Conservation (phyloP, 2,329 filamentous ascomycete genomes). For the Ophiostoma novo-ulmi region DNA sequence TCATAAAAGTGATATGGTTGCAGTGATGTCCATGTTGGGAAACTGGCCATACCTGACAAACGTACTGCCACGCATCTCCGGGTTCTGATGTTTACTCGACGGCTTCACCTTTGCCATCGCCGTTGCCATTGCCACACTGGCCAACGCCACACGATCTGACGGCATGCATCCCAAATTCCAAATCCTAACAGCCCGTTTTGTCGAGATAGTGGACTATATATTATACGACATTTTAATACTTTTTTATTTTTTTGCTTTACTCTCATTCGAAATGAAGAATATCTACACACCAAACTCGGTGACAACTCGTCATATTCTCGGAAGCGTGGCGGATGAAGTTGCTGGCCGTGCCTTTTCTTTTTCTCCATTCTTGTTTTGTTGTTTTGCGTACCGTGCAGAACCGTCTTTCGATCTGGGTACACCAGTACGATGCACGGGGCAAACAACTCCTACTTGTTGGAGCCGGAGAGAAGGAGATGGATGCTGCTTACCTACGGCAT, state of each 20-base stretch:
- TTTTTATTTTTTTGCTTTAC: too few relatives aligned
- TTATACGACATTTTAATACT: too few relatives aligned
- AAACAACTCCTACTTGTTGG: background rate
- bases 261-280: background rate
- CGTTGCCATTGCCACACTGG: too few relatives aligned
- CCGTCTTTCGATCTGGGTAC: background rate
- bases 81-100: background rate
- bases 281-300: background rate
- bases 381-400: background rate
- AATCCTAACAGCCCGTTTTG: background rate
- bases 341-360: background rate
- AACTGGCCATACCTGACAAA: background rate
- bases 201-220: background rate
- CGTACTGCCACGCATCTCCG: background rate
- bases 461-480: constrained; percentile 6
- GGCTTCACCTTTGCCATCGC: background rate
- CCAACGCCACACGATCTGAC: background rate
- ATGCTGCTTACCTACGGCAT: background rate
- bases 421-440: background rate
- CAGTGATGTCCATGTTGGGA: background rate
- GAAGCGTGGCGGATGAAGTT: background rate
- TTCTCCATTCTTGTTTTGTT: background rate
- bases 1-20: background rate
- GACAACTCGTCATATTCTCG: constrained; percentile 5
- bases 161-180: background rate